Base-by-base conservation (phyloP, 305 asterid genomes). In the Fraxinus baroniana region DNA sequence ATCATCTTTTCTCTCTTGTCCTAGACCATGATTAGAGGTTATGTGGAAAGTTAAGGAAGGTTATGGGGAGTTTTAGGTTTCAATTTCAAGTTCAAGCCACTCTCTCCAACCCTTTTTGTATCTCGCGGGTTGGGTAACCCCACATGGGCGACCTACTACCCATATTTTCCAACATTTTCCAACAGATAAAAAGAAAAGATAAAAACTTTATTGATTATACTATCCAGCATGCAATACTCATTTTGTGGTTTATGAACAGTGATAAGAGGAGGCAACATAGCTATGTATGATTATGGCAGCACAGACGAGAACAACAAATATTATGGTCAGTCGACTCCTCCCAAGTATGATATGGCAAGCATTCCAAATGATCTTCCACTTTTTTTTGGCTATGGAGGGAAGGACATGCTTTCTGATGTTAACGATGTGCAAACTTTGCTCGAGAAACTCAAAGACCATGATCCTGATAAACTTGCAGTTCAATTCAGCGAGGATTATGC, bases 321-420 rank as follows among this genome's bases (percentile, higher is more conserved):
- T 79, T 94, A 92, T 18, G 93, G 97, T 0, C 93, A 87, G 73
- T 20, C 92, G 13, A 90, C 81, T 20, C 97, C 97, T n/a, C 97
- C 98, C 0, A 77, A 2, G 3, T 94, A 91, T 84, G 37, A 85
- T 77, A 89, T 94, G 87, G 70, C 83, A 3, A 88, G 85, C 83
- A 92, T 94, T 7, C 95, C 94, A 1, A 39, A 89, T 9, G 84
- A 89, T 26, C 86, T 91, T 3, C 95, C 98, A 8, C 15, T 94
- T 39, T 89, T 88, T 86, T 86, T 94, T 20, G 75, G 89, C 86
- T 90, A 92, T 9, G 98, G 98, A 8, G 97, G 98, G 8, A 70
- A 88, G 71, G 97, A 92, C 78, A 83, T 87, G 84, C 91, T 94
- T 33, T 87, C 98, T 0, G 94, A 92, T 76, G 89, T 87, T 1